Percentiles rank a stretch among this genome's conserved stretches.
phyloP scores from a whole-genome alignment of 176 grass and related monocot genomes.

The Oryza nivara region DNA sequence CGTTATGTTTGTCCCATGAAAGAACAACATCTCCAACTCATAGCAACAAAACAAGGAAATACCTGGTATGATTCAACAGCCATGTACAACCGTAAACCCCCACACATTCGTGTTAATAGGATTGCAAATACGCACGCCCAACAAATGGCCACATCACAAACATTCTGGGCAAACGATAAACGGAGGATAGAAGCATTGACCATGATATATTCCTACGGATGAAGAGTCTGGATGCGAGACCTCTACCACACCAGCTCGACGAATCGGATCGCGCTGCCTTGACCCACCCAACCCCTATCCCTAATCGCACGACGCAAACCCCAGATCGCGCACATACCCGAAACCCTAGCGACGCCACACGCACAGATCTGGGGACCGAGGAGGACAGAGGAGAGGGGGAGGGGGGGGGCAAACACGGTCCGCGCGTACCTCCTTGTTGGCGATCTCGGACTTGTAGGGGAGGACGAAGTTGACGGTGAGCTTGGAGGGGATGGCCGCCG shows the following conservation, averaged over 20 bases:
- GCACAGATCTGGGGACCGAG: slow-evolving; percentile 37
- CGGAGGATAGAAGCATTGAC: neutral
- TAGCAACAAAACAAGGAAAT: neutral
- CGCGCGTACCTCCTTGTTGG: slow-evolving; percentile 81
- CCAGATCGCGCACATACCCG: slow-evolving; percentile 19
- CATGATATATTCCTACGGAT: neutral
- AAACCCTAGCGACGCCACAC: slow-evolving; percentile 34
- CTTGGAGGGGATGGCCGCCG: slow-evolving; percentile 72
- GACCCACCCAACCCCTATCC: neutral
- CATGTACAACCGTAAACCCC: neutral
- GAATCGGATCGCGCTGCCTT: slow-evolving; percentile 16
- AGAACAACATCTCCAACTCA: neutral
- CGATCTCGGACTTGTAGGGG: slow-evolving; percentile 90
- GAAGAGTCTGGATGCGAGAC: neutral
- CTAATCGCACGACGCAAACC: neutral
- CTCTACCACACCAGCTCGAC: neutral
- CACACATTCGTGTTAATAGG: neutral
- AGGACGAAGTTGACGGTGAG: slow-evolving; percentile 92
- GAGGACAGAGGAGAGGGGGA: too few relatives aligned
- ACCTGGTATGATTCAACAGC: neutral
- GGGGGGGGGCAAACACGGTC: too few relatives aligned
- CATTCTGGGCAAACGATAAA: neutral
- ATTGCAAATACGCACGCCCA: neutral
- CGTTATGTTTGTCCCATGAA: neutral
- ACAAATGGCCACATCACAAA: neutral